Base-by-base conservation (phyloP, 768 basidiomycete genomes). In the Calocera cornea region DNA sequence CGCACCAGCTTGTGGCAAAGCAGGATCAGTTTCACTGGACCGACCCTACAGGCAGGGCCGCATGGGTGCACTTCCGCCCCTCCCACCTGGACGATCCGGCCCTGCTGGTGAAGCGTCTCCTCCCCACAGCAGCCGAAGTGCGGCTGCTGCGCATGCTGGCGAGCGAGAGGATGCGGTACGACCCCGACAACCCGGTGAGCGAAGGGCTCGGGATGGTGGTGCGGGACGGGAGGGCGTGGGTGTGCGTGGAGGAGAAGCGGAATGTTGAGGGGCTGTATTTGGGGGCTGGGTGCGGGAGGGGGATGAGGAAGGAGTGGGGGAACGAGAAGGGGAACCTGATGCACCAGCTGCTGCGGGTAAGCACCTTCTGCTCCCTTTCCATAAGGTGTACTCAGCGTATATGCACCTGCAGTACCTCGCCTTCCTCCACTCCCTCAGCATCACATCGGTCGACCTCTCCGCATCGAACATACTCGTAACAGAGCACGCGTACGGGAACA, bases 41-140 rank as follows among this genome's bases (percentile, higher is more conserved):
- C 27, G 31, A 60, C 31, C 7, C 27, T 10, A 33, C 24, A 7
- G 54, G 54, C 2, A 7, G 22, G 7, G 14, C 54, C 2, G 22
- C 54, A 60, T 60, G 54, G 54, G 54, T 60, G 10, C 54, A 60
- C 31, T 60, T 60, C 54, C 54, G 24, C 54, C 54, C 54, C 31
- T 60, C 54, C 5, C 54, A 60, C 31, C 27, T 29, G 27, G 54
- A 60, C 54, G 54, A 60, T 19, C 54, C 54, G 2, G 27, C 31
- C 14, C 54, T 60, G 27, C 31, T 60, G 2, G 54, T 60, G 7
- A 60, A 60, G 31, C 54, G 54, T 22, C 31, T 60, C 27, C 31
- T 27, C 2, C 19, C 31, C 7, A 60, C 27, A 2, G 24, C 27
- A 10, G 2, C 27, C 7, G 54, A 60, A 10, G 54, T 33, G 7